A percentile compares a stretch with the other conserved stretches of the same genome.
These are phyloP conservation scores for Monilinia aucupariae DNA, from an alignment of 2,329 filamentous ascomycete species.

Conservation along the genomic window DNA sequence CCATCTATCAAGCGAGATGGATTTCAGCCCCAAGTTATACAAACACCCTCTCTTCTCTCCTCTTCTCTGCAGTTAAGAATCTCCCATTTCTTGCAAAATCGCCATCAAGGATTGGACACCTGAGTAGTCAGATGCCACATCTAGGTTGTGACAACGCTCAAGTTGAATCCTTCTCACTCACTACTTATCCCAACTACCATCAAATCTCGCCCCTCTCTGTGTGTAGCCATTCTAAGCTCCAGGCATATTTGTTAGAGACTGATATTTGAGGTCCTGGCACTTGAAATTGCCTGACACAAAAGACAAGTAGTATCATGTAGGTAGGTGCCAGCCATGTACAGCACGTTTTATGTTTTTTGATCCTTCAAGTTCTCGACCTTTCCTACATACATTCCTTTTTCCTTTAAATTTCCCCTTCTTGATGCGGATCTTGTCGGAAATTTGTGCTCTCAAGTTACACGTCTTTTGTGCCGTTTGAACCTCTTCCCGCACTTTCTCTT, in stretches of 20 bases:
- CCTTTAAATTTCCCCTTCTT: neutral
- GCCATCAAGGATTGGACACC: too few species aligned
- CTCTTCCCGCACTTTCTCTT: conserved; percentile 4
- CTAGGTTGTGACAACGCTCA: conserved; percentile 14
- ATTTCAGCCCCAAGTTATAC: conserved; percentile 11
- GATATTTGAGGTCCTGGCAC: conserved; percentile 12
- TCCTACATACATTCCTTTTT: conserved; percentile 12
- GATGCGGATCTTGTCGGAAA: conserved; percentile 10
- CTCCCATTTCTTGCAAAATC: neutral
- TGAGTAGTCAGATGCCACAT: conserved; percentile 6
- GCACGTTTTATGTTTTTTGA: conserved; percentile 8
- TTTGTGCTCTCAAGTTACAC: conserved; percentile 12
- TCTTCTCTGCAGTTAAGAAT: neutral
- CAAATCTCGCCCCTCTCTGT: conserved; percentile 13
- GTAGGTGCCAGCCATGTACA: conserved; percentile 4
- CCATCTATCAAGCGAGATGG: neutral
- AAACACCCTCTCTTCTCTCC: neutral
- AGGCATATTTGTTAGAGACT: conserved; percentile 11
- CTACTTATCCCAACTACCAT: conserved; percentile 1
- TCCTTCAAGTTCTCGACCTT: conserved; percentile 13
- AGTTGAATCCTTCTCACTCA: conserved; percentile 14
- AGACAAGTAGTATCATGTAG: conserved; percentile 8
- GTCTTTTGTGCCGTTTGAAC: conserved; percentile 2
- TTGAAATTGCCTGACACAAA: conserved; percentile 9
- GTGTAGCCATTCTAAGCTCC: conserved; percentile 14